phyloP scores from a whole-genome alignment of 2,329 filamentous ascomycete species.

The Colletotrichum simmondsii region DNA sequence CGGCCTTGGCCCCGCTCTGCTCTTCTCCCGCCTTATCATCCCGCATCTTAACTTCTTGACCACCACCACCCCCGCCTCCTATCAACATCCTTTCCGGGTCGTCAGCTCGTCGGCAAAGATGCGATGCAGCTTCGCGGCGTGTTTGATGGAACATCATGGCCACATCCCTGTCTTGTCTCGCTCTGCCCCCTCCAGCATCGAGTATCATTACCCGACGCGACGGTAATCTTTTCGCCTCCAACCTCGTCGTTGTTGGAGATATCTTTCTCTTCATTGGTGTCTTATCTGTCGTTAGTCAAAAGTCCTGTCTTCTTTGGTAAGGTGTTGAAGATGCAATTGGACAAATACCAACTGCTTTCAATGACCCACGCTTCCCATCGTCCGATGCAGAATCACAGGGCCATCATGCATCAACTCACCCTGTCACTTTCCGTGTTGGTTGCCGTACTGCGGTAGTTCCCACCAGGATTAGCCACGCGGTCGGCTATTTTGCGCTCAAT shows the following conservation, averaged over 20 bases:
- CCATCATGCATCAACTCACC: neutral
- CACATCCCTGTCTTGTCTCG: constrained; percentile 3
- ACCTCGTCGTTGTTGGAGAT: neutral
- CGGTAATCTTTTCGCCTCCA: constrained; percentile 8
- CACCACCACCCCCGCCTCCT: neutral
- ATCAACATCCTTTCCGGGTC: neutral
- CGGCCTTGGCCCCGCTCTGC: neutral
- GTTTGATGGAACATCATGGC: constrained; percentile 10
- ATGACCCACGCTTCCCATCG: neutral
- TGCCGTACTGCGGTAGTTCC: neutral
- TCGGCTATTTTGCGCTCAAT: constrained; percentile 9
- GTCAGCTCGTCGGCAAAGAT: neutral
- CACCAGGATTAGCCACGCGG: neutral
- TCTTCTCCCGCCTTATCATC: constrained; percentile 14
- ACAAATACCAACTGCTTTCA: neutral
- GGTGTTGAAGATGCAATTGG: neutral
- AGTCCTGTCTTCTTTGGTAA: no score
- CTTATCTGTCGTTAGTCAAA: neutral
- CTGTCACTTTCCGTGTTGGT: neutral
- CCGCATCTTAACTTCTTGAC: neutral
- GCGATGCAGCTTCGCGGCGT: constrained; percentile 16
- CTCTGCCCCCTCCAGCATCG: neutral
- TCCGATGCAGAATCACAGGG: neutral
- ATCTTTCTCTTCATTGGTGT: neutral
- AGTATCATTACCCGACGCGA: constrained; percentile 15